Conservation (phyloP, 1,284 basidiomycete genomes). For the Irpex sp. region DNA sequence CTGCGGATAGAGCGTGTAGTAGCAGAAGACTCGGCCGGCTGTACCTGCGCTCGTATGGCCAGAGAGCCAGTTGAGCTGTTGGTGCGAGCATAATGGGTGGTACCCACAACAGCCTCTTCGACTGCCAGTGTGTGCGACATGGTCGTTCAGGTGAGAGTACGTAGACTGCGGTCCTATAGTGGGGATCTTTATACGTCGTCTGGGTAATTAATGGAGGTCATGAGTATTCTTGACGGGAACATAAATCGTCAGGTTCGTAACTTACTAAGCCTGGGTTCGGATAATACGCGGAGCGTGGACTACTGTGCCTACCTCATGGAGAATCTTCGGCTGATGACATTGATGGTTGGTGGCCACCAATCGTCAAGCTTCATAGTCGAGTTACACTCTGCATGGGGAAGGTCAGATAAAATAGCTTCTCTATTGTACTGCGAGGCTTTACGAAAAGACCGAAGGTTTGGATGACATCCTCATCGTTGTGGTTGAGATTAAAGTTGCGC, state of each 20-base stretch:
- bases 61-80: neutral
- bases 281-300: neutral
- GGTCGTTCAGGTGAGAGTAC: neutral
- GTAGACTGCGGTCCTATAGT: neutral
- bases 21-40: neutral
- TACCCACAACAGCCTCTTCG: neutral
- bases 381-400: too few relatives aligned
- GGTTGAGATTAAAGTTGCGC: too few relatives aligned
- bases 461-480: too few relatives aligned
- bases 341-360: too few relatives aligned
- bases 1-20: neutral
- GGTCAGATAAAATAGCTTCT: too few relatives aligned
- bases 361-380: too few relatives aligned
- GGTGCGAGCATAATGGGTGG: neutral
- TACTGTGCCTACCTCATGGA: neutral
- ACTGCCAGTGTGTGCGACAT: neutral
- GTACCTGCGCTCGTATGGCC: neutral
- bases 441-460: too few relatives aligned
- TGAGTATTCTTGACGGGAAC: neutral
- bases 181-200: neutral
- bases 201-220: neutral
- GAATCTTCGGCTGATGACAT: neutral
- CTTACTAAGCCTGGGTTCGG: neutral
- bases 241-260: too few relatives aligned
- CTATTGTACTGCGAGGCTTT: too few relatives aligned